Evolutionary conservation across 306 rosid species (phyloP).

Genomic region (Prosopis cineraria): DNA sequence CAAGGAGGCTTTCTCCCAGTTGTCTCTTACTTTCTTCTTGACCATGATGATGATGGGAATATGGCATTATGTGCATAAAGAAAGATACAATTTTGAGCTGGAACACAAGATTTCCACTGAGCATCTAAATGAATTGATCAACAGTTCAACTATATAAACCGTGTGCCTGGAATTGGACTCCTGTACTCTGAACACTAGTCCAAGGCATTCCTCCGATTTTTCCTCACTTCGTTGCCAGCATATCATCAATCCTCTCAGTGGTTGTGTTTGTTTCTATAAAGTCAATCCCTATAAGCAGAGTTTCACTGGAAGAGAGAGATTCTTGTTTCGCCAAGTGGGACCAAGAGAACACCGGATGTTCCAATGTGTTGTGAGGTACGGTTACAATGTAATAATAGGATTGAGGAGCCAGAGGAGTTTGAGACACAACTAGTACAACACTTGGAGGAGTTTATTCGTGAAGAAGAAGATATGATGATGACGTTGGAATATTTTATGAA

Average conservation of each 20-base stretch:
- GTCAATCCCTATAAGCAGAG: constrained; percentile 63
- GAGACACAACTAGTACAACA: constrained; percentile 60
- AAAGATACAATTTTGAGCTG: constrained; percentile 68
- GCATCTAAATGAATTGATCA: constrained; percentile 46
- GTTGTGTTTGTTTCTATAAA: constrained; percentile 74
- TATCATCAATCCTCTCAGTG: constrained; percentile 73
- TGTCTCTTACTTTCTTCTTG: constrained; percentile 43
- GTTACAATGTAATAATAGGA: constrained; percentile 66
- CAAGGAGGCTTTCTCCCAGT: constrained; percentile 81
- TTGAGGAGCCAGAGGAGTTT: constrained; percentile 50
- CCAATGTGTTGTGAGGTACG: constrained; percentile 79
- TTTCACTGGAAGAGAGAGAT: constrained; percentile 63
- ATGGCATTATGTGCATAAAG: constrained; percentile 81
- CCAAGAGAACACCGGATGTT: constrained; percentile 62
- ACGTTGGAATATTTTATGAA: no score
- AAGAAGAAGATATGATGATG: constrained; percentile 39
- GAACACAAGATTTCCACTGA: constrained; percentile 65
- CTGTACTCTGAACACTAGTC: constrained; percentile 76
- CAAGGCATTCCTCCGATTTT: constrained; percentile 89
- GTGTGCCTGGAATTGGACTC: constrained; percentile 75
- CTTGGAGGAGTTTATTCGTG: constrained; percentile 55
- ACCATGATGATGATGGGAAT: constrained; percentile 58
- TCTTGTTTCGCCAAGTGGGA: constrained; percentile 67
- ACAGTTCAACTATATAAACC: constrained; percentile 41
- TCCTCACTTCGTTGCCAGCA: constrained; percentile 56